Base-by-base conservation (phyloP, 2,329 filamentous ascomycete genomes). In the Tricladium varicosporioides region DNA sequence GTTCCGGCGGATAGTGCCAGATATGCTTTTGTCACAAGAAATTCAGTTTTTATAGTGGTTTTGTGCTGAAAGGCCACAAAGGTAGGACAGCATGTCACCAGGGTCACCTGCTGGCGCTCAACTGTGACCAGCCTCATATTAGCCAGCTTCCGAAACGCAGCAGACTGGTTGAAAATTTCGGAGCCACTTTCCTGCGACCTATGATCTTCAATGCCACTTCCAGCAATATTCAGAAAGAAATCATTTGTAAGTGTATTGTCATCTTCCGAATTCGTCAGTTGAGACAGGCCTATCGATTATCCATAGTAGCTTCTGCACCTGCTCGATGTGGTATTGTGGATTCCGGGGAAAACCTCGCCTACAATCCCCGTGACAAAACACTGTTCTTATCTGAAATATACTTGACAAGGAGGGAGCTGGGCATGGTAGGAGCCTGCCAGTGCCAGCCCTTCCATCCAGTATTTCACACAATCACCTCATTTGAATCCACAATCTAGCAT, bases 91-190 rank as follows among this genome's bases (percentile, higher is more conserved):
- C 48, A 48, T 54, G 51, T 58, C 50, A 54, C 51, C 31, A 46
- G 45, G 51, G 51, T 53, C 46, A 33, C 40, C 51, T 47, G 19
- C 32, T 44, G 44, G 43, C 22, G 32, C 48, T 32, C 54, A 48
- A 22, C 42, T 47, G n/a, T 47, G 11, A 51, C 51, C 15, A 47
- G 51, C 42, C 45, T 43, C 22, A 22, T 19, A 31, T 55, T 59
- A 59, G 52, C 57, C 57, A 59, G 50, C 11, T 59, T 22, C 52
- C 57, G 57, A 59, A 47, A 33, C 16, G 16, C 15, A 45, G 16
- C 19, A 32, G 18, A 56, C 42, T 54, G 56, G 53, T 19, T 47
- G 22, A 27, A 14, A 27, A 45, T 43, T 27, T 32, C 27, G 13
- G 53, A 18, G 47, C 15, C 5, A 48, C 22, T 27, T 43, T 36